A percentile compares a stretch with the other conserved stretches of the same genome.
Conservation (phyloP, 352 stramenopile genomes). For the Phytophthora idaei region DNA sequence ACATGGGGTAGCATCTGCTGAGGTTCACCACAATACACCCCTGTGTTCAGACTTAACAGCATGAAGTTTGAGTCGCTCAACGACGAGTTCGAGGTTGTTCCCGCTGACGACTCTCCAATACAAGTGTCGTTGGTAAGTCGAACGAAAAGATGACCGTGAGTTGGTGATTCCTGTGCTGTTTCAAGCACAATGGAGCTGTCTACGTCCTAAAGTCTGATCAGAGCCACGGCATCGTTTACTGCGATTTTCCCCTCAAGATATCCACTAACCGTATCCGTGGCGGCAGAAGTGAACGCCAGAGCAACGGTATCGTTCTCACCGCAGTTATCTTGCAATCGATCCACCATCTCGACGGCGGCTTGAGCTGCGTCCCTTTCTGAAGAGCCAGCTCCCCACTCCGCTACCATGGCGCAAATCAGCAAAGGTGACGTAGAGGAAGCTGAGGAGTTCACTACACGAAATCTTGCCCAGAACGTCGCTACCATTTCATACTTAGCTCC, state of each 20-base stretch:
- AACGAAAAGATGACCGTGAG: conserved; percentile 29
- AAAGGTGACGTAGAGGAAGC: not conserved
- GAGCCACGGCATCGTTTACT: conserved; percentile 5
- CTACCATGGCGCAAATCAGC: conserved; percentile 27
- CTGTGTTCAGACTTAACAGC: conserved; percentile 16
- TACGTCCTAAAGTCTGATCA: conserved; percentile 15
- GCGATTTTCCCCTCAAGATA: conserved; percentile 19
- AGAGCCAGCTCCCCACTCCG: conserved; percentile 13
- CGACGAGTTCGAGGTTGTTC: not conserved
- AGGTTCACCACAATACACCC: conserved; percentile 16
- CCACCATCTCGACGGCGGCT: conserved; percentile 8
- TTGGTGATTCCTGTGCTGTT: conserved; percentile 5
- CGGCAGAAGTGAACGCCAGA: conserved; percentile 28
- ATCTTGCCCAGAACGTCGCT: conserved; percentile 33
- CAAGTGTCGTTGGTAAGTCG: conserved; percentile 22
- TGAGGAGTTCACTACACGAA: conserved; percentile 10
- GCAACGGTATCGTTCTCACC: conserved; percentile 26
- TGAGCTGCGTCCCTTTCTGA: not conserved
- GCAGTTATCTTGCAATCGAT: conserved; percentile 16
- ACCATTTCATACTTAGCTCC: conserved; percentile 14
- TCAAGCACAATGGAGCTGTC: not conserved
- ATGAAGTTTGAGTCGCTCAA: not conserved
- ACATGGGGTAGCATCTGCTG: not conserved
- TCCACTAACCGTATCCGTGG: conserved; percentile 1
- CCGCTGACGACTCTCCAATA: conserved; percentile 17